Evolutionary conservation across 257 asterid species (phyloP), one percentile per base, ranked within the genome.

Genomic region (Coffea canephora): DNA sequence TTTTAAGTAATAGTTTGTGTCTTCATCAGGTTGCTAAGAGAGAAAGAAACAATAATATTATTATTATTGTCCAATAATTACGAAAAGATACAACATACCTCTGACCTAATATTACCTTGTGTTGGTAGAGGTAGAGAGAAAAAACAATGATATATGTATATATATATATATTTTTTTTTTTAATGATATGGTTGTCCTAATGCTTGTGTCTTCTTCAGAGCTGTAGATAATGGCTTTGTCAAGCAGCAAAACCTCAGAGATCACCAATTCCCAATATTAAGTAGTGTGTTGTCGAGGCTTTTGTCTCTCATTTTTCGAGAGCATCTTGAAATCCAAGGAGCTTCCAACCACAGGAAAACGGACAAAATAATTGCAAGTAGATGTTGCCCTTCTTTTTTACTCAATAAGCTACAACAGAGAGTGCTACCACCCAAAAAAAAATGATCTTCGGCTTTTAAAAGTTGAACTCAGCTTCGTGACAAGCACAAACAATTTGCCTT

Each of bases 191-290:
- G 8, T 64, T 65, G 73, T 65, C 73, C 73, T 46, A 76, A 76
- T 15, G 80, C 73, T 76, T 8, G 27, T 65, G 80, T 76, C 80
- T 68, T 68, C 80, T 76, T 76, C 76, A 18, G 45, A 15, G 61
- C 8, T 8, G 34, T 48, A 25, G 46, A 43, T 9, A 18, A 18
- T 45, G 23, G 10, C 45, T 25, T 65, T 19, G 31, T 65, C 19
- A 65, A 65, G 43, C 15, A 65, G 27, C 43, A 27, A 18, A 65
- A 65, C 69, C 69, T 65, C 69, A 65, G 69, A 65, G 19, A 65
- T 65, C 41, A 64, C 15, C 43, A 27, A 65, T 65, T 65, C 69
- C 43, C 41, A 65, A 65, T 39, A 65, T 65, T 1, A 31, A 27
- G 27, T 31, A 31, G 31, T 65, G 11, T 64, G 25, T 64, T 27